Evolutionary conservation across 495 filamentous ascomycete genomes (phyloP).

Genomic region (Xylaria grammica): DNA sequence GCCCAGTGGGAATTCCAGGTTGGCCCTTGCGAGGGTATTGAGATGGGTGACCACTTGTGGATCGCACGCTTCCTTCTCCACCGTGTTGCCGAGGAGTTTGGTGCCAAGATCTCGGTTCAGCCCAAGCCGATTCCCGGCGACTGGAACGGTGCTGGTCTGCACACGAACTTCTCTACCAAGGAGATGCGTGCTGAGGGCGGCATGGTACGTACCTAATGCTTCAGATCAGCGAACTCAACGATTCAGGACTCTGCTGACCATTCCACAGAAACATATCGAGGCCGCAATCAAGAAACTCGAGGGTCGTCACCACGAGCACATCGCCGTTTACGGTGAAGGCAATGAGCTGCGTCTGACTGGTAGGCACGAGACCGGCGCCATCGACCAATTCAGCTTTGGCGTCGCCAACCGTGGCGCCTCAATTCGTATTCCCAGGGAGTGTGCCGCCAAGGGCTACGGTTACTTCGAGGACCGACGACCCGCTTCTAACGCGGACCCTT

Average conservation of each 20-base stretch:
- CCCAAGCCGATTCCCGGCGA: slow-evolving; percentile 99
- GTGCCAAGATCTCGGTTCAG: slow-evolving; percentile 92
- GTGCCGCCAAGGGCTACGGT: slow-evolving; percentile 90
- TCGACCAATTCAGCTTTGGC: slow-evolving; percentile 94
- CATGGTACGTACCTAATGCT: slow-evolving; percentile 55
- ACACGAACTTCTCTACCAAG: slow-evolving; percentile 86
- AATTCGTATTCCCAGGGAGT: slow-evolving; percentile 90
- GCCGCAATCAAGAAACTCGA: slow-evolving; percentile 84
- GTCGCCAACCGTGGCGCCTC: slow-evolving; percentile 94
- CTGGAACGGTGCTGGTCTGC: slow-evolving; percentile 99
- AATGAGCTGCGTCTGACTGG: slow-evolving; percentile 92
- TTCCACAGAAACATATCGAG: slow-evolving; percentile 72
- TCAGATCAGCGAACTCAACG: background rate
- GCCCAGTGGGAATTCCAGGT: slow-evolving; percentile 99
- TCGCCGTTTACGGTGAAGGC: slow-evolving; percentile 95
- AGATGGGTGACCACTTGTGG: slow-evolving; percentile 97
- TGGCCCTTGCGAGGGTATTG: slow-evolving; percentile 90
- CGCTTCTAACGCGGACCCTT: slow-evolving; percentile 94
- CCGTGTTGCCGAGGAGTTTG: slow-evolving; percentile 97
- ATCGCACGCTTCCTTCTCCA: slow-evolving; percentile 93
- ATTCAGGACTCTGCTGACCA: slow-evolving; percentile 18
- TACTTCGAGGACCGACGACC: slow-evolving; percentile 98
- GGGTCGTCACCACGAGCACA: slow-evolving; percentile 91
- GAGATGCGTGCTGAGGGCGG: slow-evolving; percentile 89
- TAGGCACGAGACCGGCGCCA: slow-evolving; percentile 90